Percentiles rank a stretch among this genome's conserved stretches.
Evolutionary conservation across 768 basidiomycete species (phyloP).

Genomic region (Phanerochaete sordida): DNA sequence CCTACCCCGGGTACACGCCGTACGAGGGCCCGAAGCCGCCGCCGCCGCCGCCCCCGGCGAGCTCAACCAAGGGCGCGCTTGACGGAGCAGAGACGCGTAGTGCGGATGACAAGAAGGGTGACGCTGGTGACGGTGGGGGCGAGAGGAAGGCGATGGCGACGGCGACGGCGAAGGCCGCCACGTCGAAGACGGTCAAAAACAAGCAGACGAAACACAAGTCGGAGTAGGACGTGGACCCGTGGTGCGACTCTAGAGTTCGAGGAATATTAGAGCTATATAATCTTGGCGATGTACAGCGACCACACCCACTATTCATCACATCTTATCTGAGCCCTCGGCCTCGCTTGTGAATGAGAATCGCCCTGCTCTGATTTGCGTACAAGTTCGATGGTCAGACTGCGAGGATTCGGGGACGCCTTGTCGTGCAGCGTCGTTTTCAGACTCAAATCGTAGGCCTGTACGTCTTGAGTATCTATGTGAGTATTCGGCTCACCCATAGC

Average conservation of each 20-base stretch:
- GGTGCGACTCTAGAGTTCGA: not conserved
- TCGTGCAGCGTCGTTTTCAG: too few relatives aligned
- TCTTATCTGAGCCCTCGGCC: too few relatives aligned
- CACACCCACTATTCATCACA: not conserved
- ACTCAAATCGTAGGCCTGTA: too few relatives aligned
- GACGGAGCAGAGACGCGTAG: not conserved
- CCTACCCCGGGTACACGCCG: not conserved
- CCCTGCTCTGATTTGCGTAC: too few relatives aligned
- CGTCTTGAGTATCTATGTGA: too few relatives aligned
- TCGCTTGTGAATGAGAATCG: too few relatives aligned
- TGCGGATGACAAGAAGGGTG: not conserved
- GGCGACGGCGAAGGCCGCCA: not conserved
- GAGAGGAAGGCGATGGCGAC: conserved; percentile 9
- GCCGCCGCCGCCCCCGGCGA: not conserved
- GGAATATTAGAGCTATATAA: not conserved
- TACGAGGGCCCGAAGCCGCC: not conserved
- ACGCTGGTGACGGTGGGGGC: not conserved
- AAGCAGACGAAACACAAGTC: conserved; percentile 6
- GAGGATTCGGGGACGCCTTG: too few relatives aligned
- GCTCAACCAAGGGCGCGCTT: not conserved
- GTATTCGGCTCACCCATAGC: too few relatives aligned
- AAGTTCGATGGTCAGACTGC: too few relatives aligned
- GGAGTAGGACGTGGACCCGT: not conserved
- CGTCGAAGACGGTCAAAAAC: conserved; percentile 3
- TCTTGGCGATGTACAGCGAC: not conserved